These are phyloP conservation scores for Hypoxylon crocopeplum DNA, from an alignment of 495 filamentous ascomycete genomes.

Conservation along the genomic window DNA sequence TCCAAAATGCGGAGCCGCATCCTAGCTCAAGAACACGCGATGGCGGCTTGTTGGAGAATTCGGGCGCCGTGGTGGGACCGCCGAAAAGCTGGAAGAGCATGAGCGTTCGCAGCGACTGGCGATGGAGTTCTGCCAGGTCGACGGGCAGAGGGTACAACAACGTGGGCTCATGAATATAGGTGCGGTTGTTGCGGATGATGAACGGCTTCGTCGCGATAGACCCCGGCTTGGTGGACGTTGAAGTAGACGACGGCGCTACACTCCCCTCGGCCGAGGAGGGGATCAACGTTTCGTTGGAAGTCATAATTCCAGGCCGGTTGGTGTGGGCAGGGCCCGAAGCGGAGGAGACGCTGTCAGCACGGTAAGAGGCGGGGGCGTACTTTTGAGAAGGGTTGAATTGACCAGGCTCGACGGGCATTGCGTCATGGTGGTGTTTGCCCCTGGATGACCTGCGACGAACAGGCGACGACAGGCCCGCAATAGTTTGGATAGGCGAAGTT, in stretches of 20 bases:
- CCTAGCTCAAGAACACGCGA: conserved; percentile 83
- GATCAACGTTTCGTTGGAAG: conserved; percentile 33
- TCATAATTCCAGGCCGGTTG: conserved; percentile 29
- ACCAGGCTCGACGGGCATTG: conserved; percentile 44
- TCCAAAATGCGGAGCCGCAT: conserved; percentile 91
- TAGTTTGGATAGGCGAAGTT: conserved; percentile 16
- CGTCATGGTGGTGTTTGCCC: conserved; percentile 45
- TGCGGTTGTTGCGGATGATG: conserved; percentile 75
- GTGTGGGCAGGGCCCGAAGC: conserved; percentile 40
- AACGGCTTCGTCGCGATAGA: conserved; percentile 62
- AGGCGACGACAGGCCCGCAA: conserved; percentile 21
- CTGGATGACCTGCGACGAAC: conserved; percentile 23
- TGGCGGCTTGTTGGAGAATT: conserved; percentile 68
- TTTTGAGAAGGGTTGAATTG: conserved; percentile 31
- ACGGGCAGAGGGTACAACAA: conserved; percentile 84
- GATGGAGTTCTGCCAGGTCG: conserved; percentile 85
- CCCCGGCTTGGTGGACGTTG: conserved; percentile 32
- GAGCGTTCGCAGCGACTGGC: conserved; percentile 84
- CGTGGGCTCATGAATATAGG: conserved; percentile 78
- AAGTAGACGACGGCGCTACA: conserved; percentile 30
- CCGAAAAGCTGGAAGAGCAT: conserved; percentile 83
- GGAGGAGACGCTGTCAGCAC: conserved; percentile 51
- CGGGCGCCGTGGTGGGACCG: conserved; percentile 76
- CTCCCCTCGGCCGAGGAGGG: conserved; percentile 38
- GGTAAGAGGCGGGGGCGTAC: conserved; percentile 30